Conservation (phyloP, 148 eudicot species). For the Rhododendron ovatum region DNA sequence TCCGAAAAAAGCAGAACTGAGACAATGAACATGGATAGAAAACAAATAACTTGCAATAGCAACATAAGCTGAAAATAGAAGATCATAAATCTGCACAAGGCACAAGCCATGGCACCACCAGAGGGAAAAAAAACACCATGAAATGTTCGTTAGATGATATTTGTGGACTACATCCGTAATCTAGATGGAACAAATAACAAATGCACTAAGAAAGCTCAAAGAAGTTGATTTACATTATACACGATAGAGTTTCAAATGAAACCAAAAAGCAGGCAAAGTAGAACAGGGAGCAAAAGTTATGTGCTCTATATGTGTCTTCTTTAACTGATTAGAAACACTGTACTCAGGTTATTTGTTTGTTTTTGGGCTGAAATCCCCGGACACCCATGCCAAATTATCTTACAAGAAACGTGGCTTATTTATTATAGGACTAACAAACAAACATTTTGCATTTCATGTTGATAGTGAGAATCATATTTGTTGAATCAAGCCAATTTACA, state of each 20-base stretch:
- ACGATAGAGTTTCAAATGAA: not conserved
- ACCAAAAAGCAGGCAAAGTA: no score
- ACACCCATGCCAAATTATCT: not conserved
- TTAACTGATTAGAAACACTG: no score
- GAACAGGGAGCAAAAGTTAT: no score
- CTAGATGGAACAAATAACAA: not conserved
- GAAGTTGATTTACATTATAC: not conserved
- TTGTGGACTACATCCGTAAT: not conserved
- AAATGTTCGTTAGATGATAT: not conserved
- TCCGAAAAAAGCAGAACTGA: not conserved
- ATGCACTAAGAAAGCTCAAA: not conserved
- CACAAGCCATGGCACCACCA: not conserved
- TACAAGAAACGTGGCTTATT: not conserved
- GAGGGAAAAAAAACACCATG: not conserved
- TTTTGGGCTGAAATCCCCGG: not conserved
- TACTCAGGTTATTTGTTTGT: not conserved
- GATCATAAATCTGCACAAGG: not conserved
- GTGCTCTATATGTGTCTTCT: no score
- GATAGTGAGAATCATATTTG: no score
- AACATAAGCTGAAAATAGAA: not conserved
- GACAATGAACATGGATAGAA: not conserved
- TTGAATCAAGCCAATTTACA: no score
- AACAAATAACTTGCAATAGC: not conserved
- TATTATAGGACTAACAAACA: not conserved
- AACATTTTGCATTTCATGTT: not conserved